phyloP scores from a whole-genome alignment of 1,284 basidiomycete species.

The Ceratobasidium sp. region DNA sequence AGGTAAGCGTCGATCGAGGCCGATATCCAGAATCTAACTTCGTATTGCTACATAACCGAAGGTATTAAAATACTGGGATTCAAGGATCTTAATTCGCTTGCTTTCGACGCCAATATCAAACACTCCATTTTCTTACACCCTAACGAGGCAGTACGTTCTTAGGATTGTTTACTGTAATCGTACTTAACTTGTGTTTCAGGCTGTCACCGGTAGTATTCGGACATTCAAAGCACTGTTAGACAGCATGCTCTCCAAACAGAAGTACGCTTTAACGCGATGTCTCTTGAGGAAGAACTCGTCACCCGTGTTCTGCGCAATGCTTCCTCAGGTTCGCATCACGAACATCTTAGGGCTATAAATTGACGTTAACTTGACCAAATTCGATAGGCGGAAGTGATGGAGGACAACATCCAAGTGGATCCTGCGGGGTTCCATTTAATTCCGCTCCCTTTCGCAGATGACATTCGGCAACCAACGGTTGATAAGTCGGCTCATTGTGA shows the following conservation, averaged over 20 bases:
- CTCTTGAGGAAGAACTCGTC: slow-evolving; percentile 76
- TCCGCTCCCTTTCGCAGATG: slow-evolving; percentile 91
- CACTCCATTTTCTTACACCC: slow-evolving; percentile 94
- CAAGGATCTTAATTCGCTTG: slow-evolving; percentile 76
- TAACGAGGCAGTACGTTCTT: slow-evolving; percentile 76
- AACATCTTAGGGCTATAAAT: not conserved
- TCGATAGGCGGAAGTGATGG: slow-evolving; percentile 72
- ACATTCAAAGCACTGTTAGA: slow-evolving; percentile 89
- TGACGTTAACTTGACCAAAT: slow-evolving; percentile 1
- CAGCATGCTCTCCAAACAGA: slow-evolving; percentile 83
- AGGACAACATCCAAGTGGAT: slow-evolving; percentile 76
- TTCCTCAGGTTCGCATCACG: slow-evolving; percentile 76
- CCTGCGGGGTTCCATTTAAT: slow-evolving; percentile 95
- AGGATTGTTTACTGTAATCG: not conserved
- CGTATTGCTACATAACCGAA: slow-evolving; percentile 48
- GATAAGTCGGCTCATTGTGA: slow-evolving; percentile 67
- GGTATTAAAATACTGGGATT: slow-evolving; percentile 93
- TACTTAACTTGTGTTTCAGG: slow-evolving; percentile 56
- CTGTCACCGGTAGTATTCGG: slow-evolving; percentile 89
- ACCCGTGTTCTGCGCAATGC: slow-evolving; percentile 84
- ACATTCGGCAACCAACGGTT: slow-evolving; percentile 82
- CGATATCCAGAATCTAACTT: not conserved
- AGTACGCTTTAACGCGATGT: slow-evolving; percentile 82
- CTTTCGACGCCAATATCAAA: slow-evolving; percentile 90
- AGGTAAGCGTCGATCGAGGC: slow-evolving; percentile 47